Evolutionary conservation across 169 alveolate species (phyloP).

Genomic region (Cryptosporidium ubiquitum): DNA sequence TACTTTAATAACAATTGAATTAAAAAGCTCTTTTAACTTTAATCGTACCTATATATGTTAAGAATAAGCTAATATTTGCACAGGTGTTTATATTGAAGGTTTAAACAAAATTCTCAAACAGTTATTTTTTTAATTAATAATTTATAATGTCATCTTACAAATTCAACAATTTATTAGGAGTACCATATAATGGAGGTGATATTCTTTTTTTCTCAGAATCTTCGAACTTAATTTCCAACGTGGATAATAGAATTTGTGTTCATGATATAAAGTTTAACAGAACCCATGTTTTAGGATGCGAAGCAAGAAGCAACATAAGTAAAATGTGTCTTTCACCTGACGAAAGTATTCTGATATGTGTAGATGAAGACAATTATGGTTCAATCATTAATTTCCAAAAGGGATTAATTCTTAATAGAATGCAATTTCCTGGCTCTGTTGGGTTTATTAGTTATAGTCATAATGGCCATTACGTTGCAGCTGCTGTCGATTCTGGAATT

Average conservation of each 20-base stretch:
- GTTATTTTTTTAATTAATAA: not conserved
- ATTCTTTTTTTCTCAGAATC: conserved; percentile 25
- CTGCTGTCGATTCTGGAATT: conserved; percentile 61
- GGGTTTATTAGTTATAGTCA: conserved; percentile 28
- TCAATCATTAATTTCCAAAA: conserved; percentile 69
- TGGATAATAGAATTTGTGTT: conserved; percentile 84
- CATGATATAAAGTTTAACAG: conserved; percentile 82
- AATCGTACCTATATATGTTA: not conserved
- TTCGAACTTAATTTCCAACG: conserved; percentile 81
- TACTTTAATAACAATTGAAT: no score
- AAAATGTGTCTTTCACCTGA: conserved; percentile 83
- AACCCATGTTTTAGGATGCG: conserved; percentile 82
- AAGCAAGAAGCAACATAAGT: conserved; percentile 81
- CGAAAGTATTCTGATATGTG: conserved; percentile 79
- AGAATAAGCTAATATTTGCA: not conserved
- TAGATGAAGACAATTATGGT: conserved; percentile 81
- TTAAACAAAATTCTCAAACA: not conserved
- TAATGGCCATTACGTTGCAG: conserved; percentile 71
- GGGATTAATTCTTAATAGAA: conserved; percentile 81
- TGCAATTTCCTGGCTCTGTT: conserved; percentile 52
- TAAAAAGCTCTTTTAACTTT: no score
- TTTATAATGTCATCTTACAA: conserved; percentile 20
- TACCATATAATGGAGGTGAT: conserved; percentile 67
- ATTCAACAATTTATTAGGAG: conserved; percentile 60
- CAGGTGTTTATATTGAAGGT: not conserved